A percentile compares a stretch with the other conserved stretches of the same genome.
Conservation (phyloP, 306 rosid species). For the Cyamopsis tetragonoloba region DNA sequence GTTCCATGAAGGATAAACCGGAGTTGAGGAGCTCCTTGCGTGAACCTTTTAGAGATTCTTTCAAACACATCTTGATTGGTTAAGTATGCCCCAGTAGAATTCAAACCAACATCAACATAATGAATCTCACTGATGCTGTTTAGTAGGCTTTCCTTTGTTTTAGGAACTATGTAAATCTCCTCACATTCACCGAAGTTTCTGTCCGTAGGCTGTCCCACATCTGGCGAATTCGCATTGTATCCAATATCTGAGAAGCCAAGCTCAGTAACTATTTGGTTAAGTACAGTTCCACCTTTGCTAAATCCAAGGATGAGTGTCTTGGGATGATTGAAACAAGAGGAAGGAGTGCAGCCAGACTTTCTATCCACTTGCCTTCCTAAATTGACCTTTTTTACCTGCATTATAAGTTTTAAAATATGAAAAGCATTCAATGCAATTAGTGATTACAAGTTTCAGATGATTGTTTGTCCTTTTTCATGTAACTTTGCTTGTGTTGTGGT, state of each 20-base stretch:
- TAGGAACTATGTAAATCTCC: conserved; percentile 37
- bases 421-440: not conserved
- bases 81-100: conserved; percentile 68
- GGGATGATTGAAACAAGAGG: conserved; percentile 31
- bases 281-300: conserved; percentile 89
- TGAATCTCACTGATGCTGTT: conserved; percentile 68
- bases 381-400: conserved; percentile 46
- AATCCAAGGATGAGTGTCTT: conserved; percentile 70
- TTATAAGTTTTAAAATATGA: not conserved
- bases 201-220: conserved; percentile 22
- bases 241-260: conserved; percentile 45
- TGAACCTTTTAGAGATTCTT: conserved; percentile 45
- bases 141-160: conserved; percentile 46
- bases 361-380: conserved; percentile 27
- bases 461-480: no score
- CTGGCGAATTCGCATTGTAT: conserved; percentile 7
- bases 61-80: conserved; percentile 44
- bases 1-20: conserved; percentile 83
- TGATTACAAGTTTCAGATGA: not conserved
- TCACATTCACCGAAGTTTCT: not conserved
- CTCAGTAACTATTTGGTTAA: conserved; percentile 79
- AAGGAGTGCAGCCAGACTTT: not conserved
- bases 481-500: no score
- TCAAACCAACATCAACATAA: conserved; percentile 86
- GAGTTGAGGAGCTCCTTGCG: conserved; percentile 34